These are phyloP conservation scores for Posidonia australis DNA, from an alignment of 106 monocot genomes.

Conservation along the genomic window DNA sequence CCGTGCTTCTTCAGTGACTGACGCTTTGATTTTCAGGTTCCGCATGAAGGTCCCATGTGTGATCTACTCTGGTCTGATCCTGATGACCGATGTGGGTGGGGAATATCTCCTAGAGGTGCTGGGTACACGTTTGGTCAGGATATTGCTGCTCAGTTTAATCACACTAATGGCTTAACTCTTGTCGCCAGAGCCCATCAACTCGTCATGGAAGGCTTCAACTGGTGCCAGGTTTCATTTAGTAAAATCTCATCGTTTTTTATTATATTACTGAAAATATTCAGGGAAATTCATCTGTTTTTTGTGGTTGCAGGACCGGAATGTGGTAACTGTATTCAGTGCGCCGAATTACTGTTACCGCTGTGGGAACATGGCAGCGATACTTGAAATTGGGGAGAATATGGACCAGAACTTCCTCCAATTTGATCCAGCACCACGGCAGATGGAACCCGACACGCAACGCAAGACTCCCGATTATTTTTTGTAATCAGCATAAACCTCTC, in stretches of 20 bases:
- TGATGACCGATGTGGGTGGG: constrained; percentile 89
- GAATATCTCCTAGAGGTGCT: constrained; percentile 79
- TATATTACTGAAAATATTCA: neutral
- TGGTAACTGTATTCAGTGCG: constrained; percentile 26
- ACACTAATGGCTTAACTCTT: constrained; percentile 54
- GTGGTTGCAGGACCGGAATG: constrained; percentile 21
- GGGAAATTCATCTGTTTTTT: neutral
- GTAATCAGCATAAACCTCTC: constrained; percentile 3
- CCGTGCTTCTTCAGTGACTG: constrained; percentile 4
- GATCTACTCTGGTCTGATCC: constrained; percentile 91
- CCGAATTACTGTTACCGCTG: constrained; percentile 30
- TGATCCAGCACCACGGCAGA: constrained; percentile 26
- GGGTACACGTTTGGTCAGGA: constrained; percentile 80
- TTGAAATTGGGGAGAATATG: constrained; percentile 28
- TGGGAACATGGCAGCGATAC: constrained; percentile 25
- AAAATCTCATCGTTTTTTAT: neutral
- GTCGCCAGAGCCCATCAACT: constrained; percentile 65
- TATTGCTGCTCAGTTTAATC: constrained; percentile 60
- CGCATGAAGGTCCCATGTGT: constrained; percentile 91
- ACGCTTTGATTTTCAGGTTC: constrained; percentile 36
- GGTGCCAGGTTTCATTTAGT: constrained; percentile 40
- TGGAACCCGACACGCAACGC: constrained; percentile 23
- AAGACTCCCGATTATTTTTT: constrained; percentile 32
- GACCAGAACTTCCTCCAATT: constrained; percentile 25
- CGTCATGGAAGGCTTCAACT: constrained; percentile 75